Evolutionary conservation across 805 yeast species (phyloP).

Genomic region (Saturnispora mendoncae): DNA sequence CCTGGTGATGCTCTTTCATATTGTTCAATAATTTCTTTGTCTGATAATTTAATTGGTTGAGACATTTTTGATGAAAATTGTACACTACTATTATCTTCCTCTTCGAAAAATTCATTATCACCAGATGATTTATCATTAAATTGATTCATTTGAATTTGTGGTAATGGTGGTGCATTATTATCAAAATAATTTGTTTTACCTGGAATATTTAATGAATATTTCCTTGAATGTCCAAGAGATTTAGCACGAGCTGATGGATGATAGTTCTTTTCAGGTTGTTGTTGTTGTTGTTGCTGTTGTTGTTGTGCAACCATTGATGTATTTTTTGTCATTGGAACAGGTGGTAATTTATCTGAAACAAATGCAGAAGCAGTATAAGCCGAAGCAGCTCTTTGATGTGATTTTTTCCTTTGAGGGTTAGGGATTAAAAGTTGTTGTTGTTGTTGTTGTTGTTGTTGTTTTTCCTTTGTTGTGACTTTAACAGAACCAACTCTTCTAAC

Average conservation of each 20-base stretch:
- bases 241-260: conserved; percentile 88
- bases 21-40: conserved; percentile 37
- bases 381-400: conserved; percentile 32
- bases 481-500: conserved; percentile 55
- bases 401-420: conserved; percentile 17
- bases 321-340: conserved; percentile 3
- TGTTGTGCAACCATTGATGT: conserved; percentile 1
- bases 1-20: conserved; percentile 55
- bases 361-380: conserved; percentile 29
- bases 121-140: conserved; percentile 27
- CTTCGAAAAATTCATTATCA: conserved; percentile 54
- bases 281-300: conserved; percentile 7
- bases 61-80: conserved; percentile 21
- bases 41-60: conserved; percentile 29
- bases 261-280: conserved; percentile 17
- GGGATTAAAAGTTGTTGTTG: conserved; percentile 17
- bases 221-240: conserved; percentile 73
- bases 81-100: conserved; percentile 31
- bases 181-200: conserved; percentile 16
- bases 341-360: conserved; percentile 15
- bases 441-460: conserved; percentile 29
- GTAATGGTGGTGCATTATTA: conserved; percentile 36
- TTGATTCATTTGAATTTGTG: conserved; percentile 19
- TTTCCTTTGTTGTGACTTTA: conserved; percentile 52
- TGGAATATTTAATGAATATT: conserved; percentile 41